A percentile compares a stretch with the other conserved stretches of the same genome.
Conservation (phyloP, 495 filamentous ascomycete genomes). For the Apodospora peruviana region DNA sequence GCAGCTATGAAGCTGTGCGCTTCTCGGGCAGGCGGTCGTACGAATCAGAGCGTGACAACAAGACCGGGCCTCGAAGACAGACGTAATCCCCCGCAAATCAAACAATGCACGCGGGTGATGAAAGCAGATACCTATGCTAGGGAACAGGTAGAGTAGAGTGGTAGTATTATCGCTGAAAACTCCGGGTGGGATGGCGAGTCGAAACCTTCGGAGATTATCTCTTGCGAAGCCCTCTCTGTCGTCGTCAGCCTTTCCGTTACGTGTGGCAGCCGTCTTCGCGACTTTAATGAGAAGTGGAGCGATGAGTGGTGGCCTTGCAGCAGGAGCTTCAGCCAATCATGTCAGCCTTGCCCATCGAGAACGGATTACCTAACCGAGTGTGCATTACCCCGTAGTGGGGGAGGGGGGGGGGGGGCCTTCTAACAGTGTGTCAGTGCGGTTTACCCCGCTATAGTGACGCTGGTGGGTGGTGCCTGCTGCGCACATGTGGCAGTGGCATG, state of each 20-base stretch:
- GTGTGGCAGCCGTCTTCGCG: conserved; percentile 7
- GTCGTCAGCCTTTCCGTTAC: conserved; percentile 23
- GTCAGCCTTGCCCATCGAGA: background rate
- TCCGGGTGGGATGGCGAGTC: no score
- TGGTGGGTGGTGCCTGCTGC: no score
- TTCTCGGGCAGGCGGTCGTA: background rate
- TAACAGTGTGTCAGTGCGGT: no score
- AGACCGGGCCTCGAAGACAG: no score
- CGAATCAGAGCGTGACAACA: conserved; percentile 3
- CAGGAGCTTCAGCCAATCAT: conserved; percentile 1
- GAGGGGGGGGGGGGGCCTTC: no score
- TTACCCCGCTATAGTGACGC: background rate
- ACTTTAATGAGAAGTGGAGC: background rate
- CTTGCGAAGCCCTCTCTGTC: conserved; percentile 11
- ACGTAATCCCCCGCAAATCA: no score
- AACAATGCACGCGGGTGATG: no score
- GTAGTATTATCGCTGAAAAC: no score
- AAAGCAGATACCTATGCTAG: no score
- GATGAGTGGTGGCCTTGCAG: background rate
- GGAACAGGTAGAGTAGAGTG: no score
- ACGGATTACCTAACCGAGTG: background rate
- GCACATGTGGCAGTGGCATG: background rate
- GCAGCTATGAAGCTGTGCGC: conserved; percentile 15
- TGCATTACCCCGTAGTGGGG: background rate
- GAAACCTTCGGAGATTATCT: no score